Base-by-base conservation (phyloP, 441 rosid species). In the Pelargonium myrrhifolium region DNA sequence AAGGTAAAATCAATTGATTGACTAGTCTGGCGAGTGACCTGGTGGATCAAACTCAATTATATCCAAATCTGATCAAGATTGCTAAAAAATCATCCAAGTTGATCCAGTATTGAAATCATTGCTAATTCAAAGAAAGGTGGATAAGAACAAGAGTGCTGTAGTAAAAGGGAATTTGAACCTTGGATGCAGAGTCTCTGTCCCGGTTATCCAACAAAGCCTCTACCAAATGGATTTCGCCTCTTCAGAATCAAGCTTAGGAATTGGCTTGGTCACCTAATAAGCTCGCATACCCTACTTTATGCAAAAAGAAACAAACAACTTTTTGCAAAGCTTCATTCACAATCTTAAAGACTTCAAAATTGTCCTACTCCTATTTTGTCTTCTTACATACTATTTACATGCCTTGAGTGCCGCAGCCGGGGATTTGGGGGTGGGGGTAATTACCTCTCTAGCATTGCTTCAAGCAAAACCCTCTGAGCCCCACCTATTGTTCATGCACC, bases 351-450 rank as follows among this genome's bases (percentile, higher is more conserved):
- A 6, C n/a, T 65, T 70, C 45, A 43, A 68, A 15, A 53, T 64
- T 70, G 68, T 64, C 73, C 40, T 60, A 10, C 22, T 1, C 64
- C 42, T 11, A 20, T 49, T 62, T 69, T 62, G 67, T 69, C 72
- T 62, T 31, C 58, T 63, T 39, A 64, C 65, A 53, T 42, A 3
- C 35, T 21, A 49, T 49, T 49, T 6, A 12, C 55, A 3, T 3
- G 8, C 56, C 56, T 49, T 12, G n/a, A 49, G 56, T 49, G 56
- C 21, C 56, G 56, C 56, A 17, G 56, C 8, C 58, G 18, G 58
- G 12, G 43, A 45, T 10, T 14, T 49, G 8, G 7, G 6, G 56
- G 56, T 49, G 8, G 58, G 56, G 56, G 56, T 26, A 3, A 26
- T 26, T 26, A 2, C 3, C 3, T 0, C 58, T 51, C 21, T 51